Base-by-base conservation (phyloP, 169 alveolate species). In the Cyclospora cayetanensis region DNA sequence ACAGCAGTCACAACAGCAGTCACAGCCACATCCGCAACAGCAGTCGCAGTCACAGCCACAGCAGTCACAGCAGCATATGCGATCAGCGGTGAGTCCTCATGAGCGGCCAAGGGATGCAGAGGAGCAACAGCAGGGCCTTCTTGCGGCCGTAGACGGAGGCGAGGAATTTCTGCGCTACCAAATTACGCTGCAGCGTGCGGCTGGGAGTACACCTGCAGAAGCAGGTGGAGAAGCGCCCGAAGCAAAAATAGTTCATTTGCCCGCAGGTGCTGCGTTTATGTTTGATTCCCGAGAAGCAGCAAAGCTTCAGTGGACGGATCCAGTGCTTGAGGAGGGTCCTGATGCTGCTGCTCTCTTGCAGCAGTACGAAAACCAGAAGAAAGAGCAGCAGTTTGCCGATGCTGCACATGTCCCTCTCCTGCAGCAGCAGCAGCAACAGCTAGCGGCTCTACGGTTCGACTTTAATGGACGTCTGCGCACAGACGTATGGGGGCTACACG, bases 371-470 rank as follows among this genome's bases (percentile, higher is more conserved):
- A 35, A 29, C 25, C 35, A 74, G 85, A 7, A 46, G 15, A 46
- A 46, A 15, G n/a, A 46, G 60, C 85, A 74, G 85, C 85, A 74
- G 85, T 41, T 74, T 74, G 85, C 85, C n/a, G 85, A 55, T 74
- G 85, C 85, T 22, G 85, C 85, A 1, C 35, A 63, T 22, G 31
- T 74, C 22, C 65, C 85, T 4, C 41, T 74, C 12, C 29, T 15
- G 82, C 82, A 68, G 29, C 39, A 74, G 65, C 85, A 74, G 65
- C 85, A 74, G 85, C 85, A 42, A 41, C 82, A 70, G 25, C 39
- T 74, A 20, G 85, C 65, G 11, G 65, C 85, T 29, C 85, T 74
- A 1, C 85, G 85, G 22, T 74, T 74, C 25, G 85, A 74, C 25
- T 74, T 74, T n/a, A 74, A 41, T 22, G 85, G 85, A 41, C 85